A percentile compares a stretch with the other conserved stretches of the same genome.
Evolutionary conservation across 2,329 filamentous ascomycete species (phyloP).

Genomic region (Pseudofabraea citricarpa): DNA sequence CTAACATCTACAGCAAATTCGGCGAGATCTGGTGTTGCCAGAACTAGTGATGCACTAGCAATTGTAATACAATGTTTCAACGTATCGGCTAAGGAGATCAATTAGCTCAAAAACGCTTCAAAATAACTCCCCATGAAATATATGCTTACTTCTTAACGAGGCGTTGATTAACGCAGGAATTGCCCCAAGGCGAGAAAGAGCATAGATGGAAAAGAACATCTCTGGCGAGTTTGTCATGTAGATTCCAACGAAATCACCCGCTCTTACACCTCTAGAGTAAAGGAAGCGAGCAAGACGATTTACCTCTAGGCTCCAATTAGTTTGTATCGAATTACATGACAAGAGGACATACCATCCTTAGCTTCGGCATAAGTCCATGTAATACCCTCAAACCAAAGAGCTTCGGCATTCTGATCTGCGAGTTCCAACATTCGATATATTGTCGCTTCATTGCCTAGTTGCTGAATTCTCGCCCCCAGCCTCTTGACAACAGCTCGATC

Average conservation of each 20-base stretch:
- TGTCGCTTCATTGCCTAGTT: constrained; percentile 33
- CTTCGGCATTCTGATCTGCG: constrained; percentile 33
- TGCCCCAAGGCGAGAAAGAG: constrained; percentile 40
- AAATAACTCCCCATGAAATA: background rate
- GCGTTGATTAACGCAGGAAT: constrained; percentile 41
- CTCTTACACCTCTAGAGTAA: constrained; percentile 29
- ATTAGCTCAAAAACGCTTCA: too few species aligned
- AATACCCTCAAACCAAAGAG: constrained; percentile 43
- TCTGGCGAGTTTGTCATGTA: constrained; percentile 44
- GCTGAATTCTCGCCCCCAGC: constrained; percentile 29
- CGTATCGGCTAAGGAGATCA: constrained; percentile 33
- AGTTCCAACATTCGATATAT: constrained; percentile 38
- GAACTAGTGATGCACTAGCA: constrained; percentile 33
- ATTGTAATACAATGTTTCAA: constrained; percentile 39
- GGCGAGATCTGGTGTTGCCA: constrained; percentile 39
- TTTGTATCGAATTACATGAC: too few species aligned
- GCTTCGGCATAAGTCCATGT: constrained; percentile 41
- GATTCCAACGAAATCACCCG: constrained; percentile 38
- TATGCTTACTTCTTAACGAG: constrained; percentile 35
- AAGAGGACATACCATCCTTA: constrained; percentile 32
- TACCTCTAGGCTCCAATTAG: too few species aligned
- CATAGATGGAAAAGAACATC: constrained; percentile 39
- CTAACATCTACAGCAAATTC: constrained; percentile 25
- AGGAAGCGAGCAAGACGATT: constrained; percentile 38
- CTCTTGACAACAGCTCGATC: constrained; percentile 30